phyloP scores from a whole-genome alignment of 805 yeast genomes.

The Ogataea paradorogensis region DNA sequence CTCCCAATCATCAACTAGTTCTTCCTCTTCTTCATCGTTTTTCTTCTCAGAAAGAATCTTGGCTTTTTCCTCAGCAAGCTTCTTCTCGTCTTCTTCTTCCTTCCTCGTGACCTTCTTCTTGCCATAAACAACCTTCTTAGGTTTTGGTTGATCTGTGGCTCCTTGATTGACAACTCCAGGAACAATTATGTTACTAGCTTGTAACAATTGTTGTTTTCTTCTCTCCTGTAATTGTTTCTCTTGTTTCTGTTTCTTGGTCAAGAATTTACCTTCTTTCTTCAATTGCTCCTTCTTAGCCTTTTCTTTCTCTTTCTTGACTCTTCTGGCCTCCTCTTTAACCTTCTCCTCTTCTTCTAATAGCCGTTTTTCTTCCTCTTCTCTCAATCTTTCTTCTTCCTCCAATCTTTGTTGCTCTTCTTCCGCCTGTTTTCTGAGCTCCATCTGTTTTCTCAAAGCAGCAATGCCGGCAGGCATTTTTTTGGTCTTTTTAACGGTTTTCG shows the following conservation, averaged over 20 bases:
- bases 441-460: conserved; percentile 86
- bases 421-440: conserved; percentile 80
- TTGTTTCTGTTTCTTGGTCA: conserved; percentile 94
- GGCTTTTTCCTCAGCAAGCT: conserved; percentile 26
- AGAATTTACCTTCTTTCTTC: conserved; percentile 91
- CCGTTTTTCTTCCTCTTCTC: conserved; percentile 49
- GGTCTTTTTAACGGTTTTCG: conserved; percentile 35
- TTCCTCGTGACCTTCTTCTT: conserved; percentile 48
- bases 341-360: conserved; percentile 60
- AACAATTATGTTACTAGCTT: conserved; percentile 67
- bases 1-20: conserved; percentile 85
- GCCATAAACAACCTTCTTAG: conserved; percentile 68
- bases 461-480: conserved; percentile 88
- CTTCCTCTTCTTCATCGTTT: conserved; percentile 32
- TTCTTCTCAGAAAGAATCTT: conserved; percentile 27
- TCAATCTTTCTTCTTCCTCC: conserved; percentile 63
- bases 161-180: conserved; percentile 56
- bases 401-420: conserved; percentile 78
- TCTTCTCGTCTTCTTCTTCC: conserved; percentile 31
- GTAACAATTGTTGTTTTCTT: conserved; percentile 82
- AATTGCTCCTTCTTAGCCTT: conserved; percentile 83
- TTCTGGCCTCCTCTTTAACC: conserved; percentile 55
- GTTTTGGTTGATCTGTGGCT: conserved; percentile 34
- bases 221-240: conserved; percentile 82
- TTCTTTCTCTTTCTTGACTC: conserved; percentile 81